phyloP scores from a whole-genome alignment of 2,329 filamentous ascomycete species.

The Blumeriella jaapii region DNA sequence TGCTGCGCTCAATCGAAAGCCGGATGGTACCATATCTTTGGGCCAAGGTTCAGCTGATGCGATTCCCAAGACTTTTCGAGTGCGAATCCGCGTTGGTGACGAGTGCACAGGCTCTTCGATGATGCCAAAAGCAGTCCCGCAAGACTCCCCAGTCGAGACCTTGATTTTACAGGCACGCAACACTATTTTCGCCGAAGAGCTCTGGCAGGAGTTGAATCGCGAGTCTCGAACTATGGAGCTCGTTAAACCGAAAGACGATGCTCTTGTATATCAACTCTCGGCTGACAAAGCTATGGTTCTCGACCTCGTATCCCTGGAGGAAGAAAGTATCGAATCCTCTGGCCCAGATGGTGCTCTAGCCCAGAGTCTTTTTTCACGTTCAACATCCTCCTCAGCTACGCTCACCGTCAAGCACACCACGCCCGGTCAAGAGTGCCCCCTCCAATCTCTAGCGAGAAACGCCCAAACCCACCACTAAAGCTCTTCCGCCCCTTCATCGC shows the following conservation, averaged over 20 bases:
- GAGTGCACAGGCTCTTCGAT: slow-evolving; percentile 45
- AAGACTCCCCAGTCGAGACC: slow-evolving; percentile 50
- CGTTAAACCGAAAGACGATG: slow-evolving; percentile 52
- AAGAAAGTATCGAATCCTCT: slow-evolving; percentile 27
- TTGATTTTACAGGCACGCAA: slow-evolving; percentile 66
- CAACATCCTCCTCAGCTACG: slow-evolving; percentile 65
- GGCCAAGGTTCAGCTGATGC: slow-evolving; percentile 43
- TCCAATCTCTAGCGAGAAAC: slow-evolving; percentile 38
- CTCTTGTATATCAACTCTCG: slow-evolving; percentile 44
- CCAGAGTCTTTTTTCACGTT: slow-evolving; percentile 56
- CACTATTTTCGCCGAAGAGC: slow-evolving; percentile 70
- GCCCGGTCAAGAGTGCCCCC: slow-evolving; percentile 54
- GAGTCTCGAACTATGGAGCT: slow-evolving; percentile 66
- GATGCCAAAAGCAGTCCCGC: slow-evolving; percentile 40
- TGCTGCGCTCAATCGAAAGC: slow-evolving; percentile 62
- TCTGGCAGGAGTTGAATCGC: slow-evolving; percentile 80
- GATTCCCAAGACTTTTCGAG: slow-evolving; percentile 49
- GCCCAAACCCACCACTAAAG: slow-evolving; percentile 38
- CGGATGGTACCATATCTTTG: slow-evolving; percentile 64
- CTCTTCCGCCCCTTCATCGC: slow-evolving; percentile 44
- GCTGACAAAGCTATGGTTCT: slow-evolving; percentile 48
- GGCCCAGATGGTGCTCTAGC: slow-evolving; percentile 42
- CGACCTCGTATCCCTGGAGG: slow-evolving; percentile 53
- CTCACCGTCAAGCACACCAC: slow-evolving; percentile 65
- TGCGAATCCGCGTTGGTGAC: slow-evolving; percentile 50